Evolutionary conservation across 345 rosid genomes (phyloP).

Genomic region (Excoecaria cochinchinensis): DNA sequence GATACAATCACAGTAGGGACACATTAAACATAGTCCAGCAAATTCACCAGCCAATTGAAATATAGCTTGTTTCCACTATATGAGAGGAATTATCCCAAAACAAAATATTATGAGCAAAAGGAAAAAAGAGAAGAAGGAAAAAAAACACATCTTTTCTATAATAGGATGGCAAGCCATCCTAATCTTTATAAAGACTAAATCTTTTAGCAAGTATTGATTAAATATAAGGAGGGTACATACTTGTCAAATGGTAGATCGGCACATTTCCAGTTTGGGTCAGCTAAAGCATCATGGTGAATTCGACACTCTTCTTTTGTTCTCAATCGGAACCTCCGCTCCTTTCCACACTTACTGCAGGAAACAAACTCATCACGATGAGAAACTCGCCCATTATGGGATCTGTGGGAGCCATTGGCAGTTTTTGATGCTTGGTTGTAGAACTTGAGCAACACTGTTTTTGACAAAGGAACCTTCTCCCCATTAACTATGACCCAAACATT

Average conservation of each 20-base stretch:
- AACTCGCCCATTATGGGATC: constrained; percentile 64
- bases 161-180: neutral
- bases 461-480: constrained; percentile 90
- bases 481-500: constrained; percentile 91
- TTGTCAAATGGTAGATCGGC: constrained; percentile 69
- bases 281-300: constrained; percentile 79
- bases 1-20: neutral
- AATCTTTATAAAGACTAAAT: neutral
- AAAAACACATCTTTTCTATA: neutral
- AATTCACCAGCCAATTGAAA: neutral
- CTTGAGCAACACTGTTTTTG: constrained; percentile 85
- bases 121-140: neutral
- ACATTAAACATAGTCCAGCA: neutral
- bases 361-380: constrained; percentile 86
- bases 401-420: constrained; percentile 59
- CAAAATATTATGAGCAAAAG: neutral
- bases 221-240: constrained; percentile 38
- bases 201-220: neutral
- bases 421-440: constrained; percentile 78
- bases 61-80: neutral
- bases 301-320: constrained; percentile 79
- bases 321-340: constrained; percentile 83
- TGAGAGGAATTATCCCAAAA: no score
- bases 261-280: constrained; percentile 75
- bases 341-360: constrained; percentile 66